Evolutionary conservation across 352 stramenopile genomes (phyloP), one percentile per base, ranked within the genome.

Genomic region (Globisporangium viniferum): DNA sequence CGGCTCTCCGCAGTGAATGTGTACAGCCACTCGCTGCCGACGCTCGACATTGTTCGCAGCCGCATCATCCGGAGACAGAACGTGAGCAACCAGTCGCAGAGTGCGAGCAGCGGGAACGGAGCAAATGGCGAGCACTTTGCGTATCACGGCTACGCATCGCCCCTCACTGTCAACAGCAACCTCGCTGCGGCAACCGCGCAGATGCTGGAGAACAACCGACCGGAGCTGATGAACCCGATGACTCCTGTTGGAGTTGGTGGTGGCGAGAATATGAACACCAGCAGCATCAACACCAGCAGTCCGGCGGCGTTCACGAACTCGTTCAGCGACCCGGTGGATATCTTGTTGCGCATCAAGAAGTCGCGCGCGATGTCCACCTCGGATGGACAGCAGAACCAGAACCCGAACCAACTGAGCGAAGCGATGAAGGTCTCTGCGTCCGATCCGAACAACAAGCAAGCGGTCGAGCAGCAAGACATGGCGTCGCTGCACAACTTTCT

Each of bases 281-380:
- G 46, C 46, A 53, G 18, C 46, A 29, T 35, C 29, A 60, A 33
- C 44, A 27, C 12, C 44, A 49, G 29, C 46, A 67, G 62, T 31
- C 62, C 62, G 5, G 69, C 76, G 18, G 71, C 70, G 36, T 87
- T 87, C 53, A 77, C 71, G 27, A 86, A 81, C 57, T 89, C 84
- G 2, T 89, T 90, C 58, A 91, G 76, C 55, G 84, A 92, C 59
- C 84, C 84, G 1, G 84, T 92, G n/a, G 82, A 91, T 48, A 90
- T 92, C 54, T 59, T 92, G 53, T 66, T 92, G 14, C 82, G 81
- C 20, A 91, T 92, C 69, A 92, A 92, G 67, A 87, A 92, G 51
- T 92, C 82, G n/a, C 72, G 73, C 18, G 69, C 75, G 35, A 31
- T 59, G 14, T 73, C 72, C 39, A 61, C 59, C 9, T 63, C 66